Base-by-base conservation (phyloP, 179 eudicot species). In the Nepenthes alata region DNA sequence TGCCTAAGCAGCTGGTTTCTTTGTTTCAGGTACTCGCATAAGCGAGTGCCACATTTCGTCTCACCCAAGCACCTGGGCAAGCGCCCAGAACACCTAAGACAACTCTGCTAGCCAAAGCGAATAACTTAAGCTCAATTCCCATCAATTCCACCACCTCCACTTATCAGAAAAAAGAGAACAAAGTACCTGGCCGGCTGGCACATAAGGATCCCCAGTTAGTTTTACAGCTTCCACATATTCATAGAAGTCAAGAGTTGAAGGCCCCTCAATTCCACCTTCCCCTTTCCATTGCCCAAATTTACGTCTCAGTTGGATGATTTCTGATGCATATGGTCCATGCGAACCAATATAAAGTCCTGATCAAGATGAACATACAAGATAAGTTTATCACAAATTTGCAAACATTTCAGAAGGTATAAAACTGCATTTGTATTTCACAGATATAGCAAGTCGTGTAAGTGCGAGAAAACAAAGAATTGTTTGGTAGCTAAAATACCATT, bases 221-320 rank as follows among this genome's bases (percentile, higher is more conserved):
- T 90, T 94, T 57, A 90, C 77, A 68, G 97, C 99, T 78, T 94
- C 99, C 57, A 90, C 97, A 66, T 94, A 94, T 78, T 94, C 99
- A 73, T 94, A 94, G 71, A 94, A 94, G 60, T 81, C 91, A 55
- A 83, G 82, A 69, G 82, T 75, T 61, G 77, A 65, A 55, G 79
- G 66, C 70, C 63, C 79, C 47, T 74, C 72, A 56, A 69, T 55
- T 59, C 62, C 76, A 57, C 78, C 81, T 54, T 83, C 87, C 6
- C 74, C 97, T 72, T 80, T 63, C 99, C 99, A 94, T 63, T 94
- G 99, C 47, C 99, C 99, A 78, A 87, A 82, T 73, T 75, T 85
- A 64, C 87, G 96, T 73, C 79, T 90, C 77, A 94, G 50, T 68
- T 94, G 91, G 67, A 94, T 85, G 61, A 94, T 94, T 77, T 94